Evolutionary conservation across 441 rosid species (phyloP), one percentile per base, ranked within the genome.

Genomic region (Corymbia citriodora): DNA sequence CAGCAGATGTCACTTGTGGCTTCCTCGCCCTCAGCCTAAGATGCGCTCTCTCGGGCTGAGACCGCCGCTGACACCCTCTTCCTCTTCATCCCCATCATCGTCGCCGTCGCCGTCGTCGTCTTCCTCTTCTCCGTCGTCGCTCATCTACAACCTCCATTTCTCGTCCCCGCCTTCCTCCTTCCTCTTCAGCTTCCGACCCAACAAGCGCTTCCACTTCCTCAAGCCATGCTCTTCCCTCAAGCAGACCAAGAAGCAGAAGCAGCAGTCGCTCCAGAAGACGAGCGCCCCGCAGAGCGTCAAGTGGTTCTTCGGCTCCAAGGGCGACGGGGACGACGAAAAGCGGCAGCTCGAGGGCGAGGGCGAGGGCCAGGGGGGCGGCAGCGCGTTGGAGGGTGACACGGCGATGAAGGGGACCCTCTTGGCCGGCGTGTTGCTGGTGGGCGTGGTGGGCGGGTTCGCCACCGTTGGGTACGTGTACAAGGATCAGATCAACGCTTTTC

Each of bases 351-450:
- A 90, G 50, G 90, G 88, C 40, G 92, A 89, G 54, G 91, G 68
- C 88, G 40, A 70, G 11, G 36, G 54, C 65, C 45, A 40, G 45
- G n/a, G 19, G 6, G 57, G 81, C 63, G 93, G 79, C n/a, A 93
- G 89, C 55, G 92, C 91, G 9, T 49, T 90, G 89, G 96, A 96
- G 15, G 97, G 96, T 48, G 96, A 94, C 18, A 92, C 96, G 49
- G 98, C 99, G 21, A 55, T 97, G 55, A 96, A 93, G 89, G 99
- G 99, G 11, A 95, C 99, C 61, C 87, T 98, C 74, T 92, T 98
- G 92, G 99, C 99, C 10, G 99, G 99, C 10, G 94, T 97, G 19
- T 92, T 98, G 93, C 95, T 98, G 57, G 93, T 98, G 61, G 99
- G 98, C 55, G 93, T 95, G 86, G 97, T 98, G 90, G 99, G 98